Percentiles rank a stretch among this genome's conserved stretches.
Evolutionary conservation across 306 rosid genomes (phyloP).

Genomic region (Ceratonia siliqua): DNA sequence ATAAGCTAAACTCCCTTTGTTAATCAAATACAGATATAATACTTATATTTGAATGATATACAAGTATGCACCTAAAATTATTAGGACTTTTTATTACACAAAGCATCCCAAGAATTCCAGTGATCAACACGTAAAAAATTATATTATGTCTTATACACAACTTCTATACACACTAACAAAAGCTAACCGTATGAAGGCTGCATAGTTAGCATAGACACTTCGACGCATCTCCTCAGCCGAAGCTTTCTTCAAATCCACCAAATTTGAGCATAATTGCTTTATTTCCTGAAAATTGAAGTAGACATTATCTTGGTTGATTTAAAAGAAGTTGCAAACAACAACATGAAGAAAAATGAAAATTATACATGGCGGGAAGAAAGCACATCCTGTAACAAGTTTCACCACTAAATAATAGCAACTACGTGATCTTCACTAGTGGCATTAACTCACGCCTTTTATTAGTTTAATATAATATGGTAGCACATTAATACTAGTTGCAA

Average conservation of each 20-base stretch:
- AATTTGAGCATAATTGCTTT: slow-evolving; percentile 84
- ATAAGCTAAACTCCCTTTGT: not conserved
- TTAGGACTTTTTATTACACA: not conserved
- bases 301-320: not conserved
- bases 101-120: slow-evolving; percentile 2
- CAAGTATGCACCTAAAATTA: slow-evolving; percentile 1
- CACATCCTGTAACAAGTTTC: slow-evolving; percentile 6
- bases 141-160: not conserved
- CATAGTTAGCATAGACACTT: slow-evolving; percentile 97
- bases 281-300: slow-evolving; percentile 60
- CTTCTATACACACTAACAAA: slow-evolving; percentile 15
- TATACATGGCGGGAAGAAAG: not conserved
- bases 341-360: slow-evolving; percentile 24
- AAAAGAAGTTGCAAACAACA: not conserved
- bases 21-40: not conserved
- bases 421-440: not conserved
- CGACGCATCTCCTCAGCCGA: slow-evolving; percentile 99
- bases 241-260: slow-evolving; percentile 83
- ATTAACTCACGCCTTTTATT: not conserved
- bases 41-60: not conserved
- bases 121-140: not conserved
- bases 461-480: slow-evolving; percentile 9
- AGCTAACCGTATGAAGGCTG: slow-evolving; percentile 93
- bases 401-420: not conserved
- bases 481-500: not conserved